Evolutionary conservation across 225 moss, liverwort and hornwort genomes (phyloP), one percentile per base, ranked within the genome.

Genomic region (Thuidium tamariscinum): DNA sequence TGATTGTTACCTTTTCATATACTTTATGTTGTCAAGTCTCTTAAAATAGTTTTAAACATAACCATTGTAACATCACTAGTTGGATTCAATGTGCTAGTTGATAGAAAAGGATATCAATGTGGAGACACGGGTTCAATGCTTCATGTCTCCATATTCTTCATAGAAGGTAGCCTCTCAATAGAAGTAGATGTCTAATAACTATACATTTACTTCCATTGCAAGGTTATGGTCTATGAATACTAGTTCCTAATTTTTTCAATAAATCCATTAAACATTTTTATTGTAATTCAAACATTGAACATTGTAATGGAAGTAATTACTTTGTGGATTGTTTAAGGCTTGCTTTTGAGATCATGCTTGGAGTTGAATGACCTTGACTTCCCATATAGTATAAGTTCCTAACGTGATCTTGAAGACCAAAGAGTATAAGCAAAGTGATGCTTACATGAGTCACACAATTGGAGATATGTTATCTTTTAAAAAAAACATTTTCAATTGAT

Each of bases 371-470:
- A 46, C 46, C 29, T 12, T 71, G 29, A 46, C 6, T 46, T 71
- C 2, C 10, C 3, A 71, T 16, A 1, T 44, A 17, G 5, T 1
- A 16, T 16, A 25, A 25, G 6, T 46, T 0, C 5, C 10, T 17
- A 10, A 44, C 44, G 3, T 6, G 29, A 13, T 46, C 29, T 17
- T 46, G 2, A 71, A 46, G 71, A 41, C 10, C 17, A 2, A 27
- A 29, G 29, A 16, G 27, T 26, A 16, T 22, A 26, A 1, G 0
- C 44, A 46, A 3, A 71, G 5, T 29, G 1, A 44, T 29, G 29
- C 7, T 46, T 44, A 0, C 29, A 5, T 29, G 10, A 29, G 5
- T 27, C 27, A 27, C 8, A 2, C 16, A 71, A 44, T 3, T 29
- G 3, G 44, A 5, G 6, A 27, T 41, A 69, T 41, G 8, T 41